Evolutionary conservation across 2,329 filamentous ascomycete species (phyloP).

Genomic region (Penicillium sp.): DNA sequence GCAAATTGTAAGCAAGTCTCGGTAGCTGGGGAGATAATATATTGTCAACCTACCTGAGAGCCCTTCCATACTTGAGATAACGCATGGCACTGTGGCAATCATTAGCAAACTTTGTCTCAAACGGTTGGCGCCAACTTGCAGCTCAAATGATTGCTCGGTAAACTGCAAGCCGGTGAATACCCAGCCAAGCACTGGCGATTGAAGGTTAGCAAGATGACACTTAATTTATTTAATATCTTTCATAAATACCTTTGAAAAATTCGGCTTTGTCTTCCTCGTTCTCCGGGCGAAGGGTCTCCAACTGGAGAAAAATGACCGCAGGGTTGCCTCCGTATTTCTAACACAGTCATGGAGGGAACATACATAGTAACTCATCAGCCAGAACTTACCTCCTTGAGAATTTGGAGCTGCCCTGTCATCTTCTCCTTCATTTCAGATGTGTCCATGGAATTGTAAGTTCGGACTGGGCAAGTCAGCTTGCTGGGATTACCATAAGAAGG

Average conservation of each 20-base stretch:
- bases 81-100: slow-evolving; percentile 32
- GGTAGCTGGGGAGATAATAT: not conserved
- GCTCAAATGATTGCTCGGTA: slow-evolving; percentile 3
- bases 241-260: slow-evolving; percentile 35
- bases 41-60: slow-evolving; percentile 46
- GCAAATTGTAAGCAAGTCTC: not conserved
- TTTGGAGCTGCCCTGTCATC: slow-evolving; percentile 59
- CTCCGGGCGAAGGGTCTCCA: not conserved
- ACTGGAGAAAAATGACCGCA: slow-evolving; percentile 59
- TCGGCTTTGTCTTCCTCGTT: not conserved
- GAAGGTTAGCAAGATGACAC: slow-evolving; percentile 55
- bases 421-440: slow-evolving; percentile 49
- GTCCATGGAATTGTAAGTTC: slow-evolving; percentile 33
- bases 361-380: not conserved
- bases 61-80: slow-evolving; percentile 66
- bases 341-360: not conserved
- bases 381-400: slow-evolving; percentile 52
- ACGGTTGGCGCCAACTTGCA: not conserved
- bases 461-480: slow-evolving; percentile 23
- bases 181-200: slow-evolving; percentile 49
- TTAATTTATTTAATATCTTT: not conserved
- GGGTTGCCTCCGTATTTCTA: slow-evolving; percentile 58
- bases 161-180: not conserved
- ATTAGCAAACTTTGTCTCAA: not conserved
- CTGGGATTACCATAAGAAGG: not conserved